Evolutionary conservation across 1,284 basidiomycete genomes (phyloP).

Genomic region (Ceratobasidium sp.): DNA sequence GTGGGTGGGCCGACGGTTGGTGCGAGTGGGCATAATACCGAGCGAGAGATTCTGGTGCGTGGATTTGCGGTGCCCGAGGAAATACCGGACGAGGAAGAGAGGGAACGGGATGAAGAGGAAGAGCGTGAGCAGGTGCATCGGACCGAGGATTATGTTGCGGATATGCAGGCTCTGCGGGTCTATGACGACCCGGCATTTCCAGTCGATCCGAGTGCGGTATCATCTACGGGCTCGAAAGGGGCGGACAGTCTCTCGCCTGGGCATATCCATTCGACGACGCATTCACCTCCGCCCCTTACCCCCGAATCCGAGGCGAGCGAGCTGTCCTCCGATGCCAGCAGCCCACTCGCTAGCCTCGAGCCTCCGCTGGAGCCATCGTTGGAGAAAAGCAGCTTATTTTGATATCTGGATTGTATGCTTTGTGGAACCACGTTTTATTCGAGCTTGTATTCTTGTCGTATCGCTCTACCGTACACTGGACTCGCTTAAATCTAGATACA

Average conservation of each 20-base stretch:
- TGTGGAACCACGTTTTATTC: neutral
- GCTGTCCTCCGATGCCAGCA: constrained; percentile 7
- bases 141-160: constrained; percentile 44
- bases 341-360: neutral
- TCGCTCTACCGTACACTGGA: constrained; percentile 12
- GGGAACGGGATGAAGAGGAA: constrained; percentile 20
- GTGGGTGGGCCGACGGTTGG: constrained; percentile 38
- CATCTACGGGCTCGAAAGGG: neutral
- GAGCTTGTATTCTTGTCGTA: constrained; percentile 9
- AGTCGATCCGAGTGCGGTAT: constrained; percentile 29
- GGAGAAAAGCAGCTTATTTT: constrained; percentile 21
- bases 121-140: constrained; percentile 28
- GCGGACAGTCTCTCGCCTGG: constrained; percentile 14
- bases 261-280: constrained; percentile 22
- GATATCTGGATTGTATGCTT: constrained; percentile 4
- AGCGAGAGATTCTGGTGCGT: constrained; percentile 40
- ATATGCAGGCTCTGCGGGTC: constrained; percentile 29
- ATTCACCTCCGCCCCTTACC: constrained; percentile 30
- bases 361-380: neutral
- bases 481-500: constrained; percentile 1
- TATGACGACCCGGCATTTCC: constrained; percentile 2
- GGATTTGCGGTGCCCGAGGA: constrained; percentile 43
- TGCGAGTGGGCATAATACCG: constrained; percentile 40
- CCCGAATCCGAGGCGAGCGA: constrained; percentile 33
- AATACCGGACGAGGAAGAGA: constrained; percentile 12